Evolutionary conservation across 495 filamentous ascomycete species (phyloP).

Genomic region (Hypoxylon fuscum): DNA sequence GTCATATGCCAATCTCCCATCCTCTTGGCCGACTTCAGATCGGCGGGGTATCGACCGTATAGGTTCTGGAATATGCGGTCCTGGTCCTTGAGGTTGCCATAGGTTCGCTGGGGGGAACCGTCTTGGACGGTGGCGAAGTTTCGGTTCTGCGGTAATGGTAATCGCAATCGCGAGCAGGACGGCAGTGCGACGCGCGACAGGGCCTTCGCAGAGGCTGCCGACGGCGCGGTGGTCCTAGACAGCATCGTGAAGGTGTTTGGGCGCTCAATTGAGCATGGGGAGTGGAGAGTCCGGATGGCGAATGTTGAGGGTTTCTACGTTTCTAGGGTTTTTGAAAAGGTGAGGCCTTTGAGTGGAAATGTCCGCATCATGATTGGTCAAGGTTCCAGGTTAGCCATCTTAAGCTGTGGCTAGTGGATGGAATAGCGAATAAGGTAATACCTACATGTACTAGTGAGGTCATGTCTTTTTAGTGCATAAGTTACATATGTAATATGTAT

Average conservation of each 20-base stretch:
- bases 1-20: conserved; percentile 99
- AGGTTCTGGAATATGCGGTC: conserved; percentile 99
- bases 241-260: conserved; percentile 52
- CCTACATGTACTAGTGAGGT: no score
- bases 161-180: conserved; percentile 56
- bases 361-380: conserved; percentile 36
- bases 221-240: conserved; percentile 57
- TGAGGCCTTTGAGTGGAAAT: conserved; percentile 49
- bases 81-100: conserved; percentile 91
- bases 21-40: conserved; percentile 94
- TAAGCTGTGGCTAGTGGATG: conserved; percentile 13
- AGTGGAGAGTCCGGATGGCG: conserved; percentile 54
- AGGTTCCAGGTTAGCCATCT: conserved; percentile 15
- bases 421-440: conserved; percentile 26
- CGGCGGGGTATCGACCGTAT: conserved; percentile 88
- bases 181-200: conserved; percentile 50
- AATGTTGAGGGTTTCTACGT: conserved; percentile 25
- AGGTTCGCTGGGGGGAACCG: conserved; percentile 72
- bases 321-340: conserved; percentile 33
- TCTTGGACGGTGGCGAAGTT: conserved; percentile 92
- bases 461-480: not conserved
- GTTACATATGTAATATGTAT: no score
- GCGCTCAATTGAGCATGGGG: conserved; percentile 57
- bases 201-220: conserved; percentile 53
- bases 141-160: conserved; percentile 46